phyloP scores from a whole-genome alignment of 2,329 filamentous ascomycete species.

The Botrytis paeoniae region DNA sequence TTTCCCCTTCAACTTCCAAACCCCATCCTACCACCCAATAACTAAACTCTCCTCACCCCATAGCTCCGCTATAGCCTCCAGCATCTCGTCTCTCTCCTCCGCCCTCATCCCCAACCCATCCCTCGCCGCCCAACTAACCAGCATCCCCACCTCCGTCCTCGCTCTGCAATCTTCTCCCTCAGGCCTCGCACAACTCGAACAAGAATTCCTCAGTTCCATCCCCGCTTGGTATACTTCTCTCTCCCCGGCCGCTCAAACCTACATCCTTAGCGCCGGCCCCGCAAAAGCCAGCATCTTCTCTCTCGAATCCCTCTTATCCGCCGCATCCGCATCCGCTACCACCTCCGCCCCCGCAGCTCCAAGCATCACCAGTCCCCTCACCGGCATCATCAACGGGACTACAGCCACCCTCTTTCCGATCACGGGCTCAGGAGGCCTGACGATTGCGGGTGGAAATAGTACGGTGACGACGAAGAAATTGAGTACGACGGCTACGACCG shows the following conservation, averaged over 20 bases:
- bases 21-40: neutral
- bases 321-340: neutral
- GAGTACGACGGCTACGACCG: neutral
- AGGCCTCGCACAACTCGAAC: neutral
- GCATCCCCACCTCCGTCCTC: slow-evolving; percentile 12
- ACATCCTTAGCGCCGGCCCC: neutral
- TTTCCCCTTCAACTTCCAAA: too few relatives aligned
- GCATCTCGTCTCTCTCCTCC: neutral
- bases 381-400: neutral
- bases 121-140: slow-evolving; percentile 8
- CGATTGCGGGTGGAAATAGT: slow-evolving; percentile 1
- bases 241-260: neutral
- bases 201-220: neutral
- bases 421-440: neutral
- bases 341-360: neutral
- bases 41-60: neutral
- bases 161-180: slow-evolving; percentile 7
- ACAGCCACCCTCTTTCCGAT: neutral
- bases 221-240: slow-evolving; percentile 13
- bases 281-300: neutral
- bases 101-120: slow-evolving; percentile 1
- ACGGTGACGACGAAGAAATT: slow-evolving; percentile 11
- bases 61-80: slow-evolving; percentile 7
- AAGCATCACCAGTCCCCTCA: neutral
- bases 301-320: neutral